Evolutionary conservation across 148 eudicot genomes (phyloP).

Genomic region (Pharnaceum exiguum): DNA sequence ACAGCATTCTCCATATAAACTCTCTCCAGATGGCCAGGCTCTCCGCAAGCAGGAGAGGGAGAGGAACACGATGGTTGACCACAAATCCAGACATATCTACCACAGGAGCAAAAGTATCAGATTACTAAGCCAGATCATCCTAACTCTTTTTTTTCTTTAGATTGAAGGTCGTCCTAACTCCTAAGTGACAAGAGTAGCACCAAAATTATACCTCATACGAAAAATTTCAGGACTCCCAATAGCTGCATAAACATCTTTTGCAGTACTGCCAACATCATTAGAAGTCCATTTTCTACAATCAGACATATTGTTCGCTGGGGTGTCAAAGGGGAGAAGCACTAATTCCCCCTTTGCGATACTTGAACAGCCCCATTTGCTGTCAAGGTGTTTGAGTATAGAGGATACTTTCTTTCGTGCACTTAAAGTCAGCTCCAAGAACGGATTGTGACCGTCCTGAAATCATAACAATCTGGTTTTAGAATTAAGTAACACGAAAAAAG

Average conservation of each 20-base stretch:
- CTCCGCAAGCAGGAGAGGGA: conserved; percentile 12
- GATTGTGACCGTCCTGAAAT: conserved; percentile 79
- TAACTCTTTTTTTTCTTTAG: too few relatives aligned
- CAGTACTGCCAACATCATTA: conserved; percentile 35
- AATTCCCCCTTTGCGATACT: conserved; percentile 56
- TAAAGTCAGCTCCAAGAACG: conserved; percentile 75
- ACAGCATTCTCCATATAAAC: conserved; percentile 11
- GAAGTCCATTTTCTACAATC: conserved; percentile 57
- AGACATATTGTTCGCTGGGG: conserved; percentile 23
- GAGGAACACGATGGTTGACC: conserved; percentile 21
- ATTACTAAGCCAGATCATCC: conserved; percentile 7
- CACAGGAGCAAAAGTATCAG: conserved; percentile 27
- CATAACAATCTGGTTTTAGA: conserved; percentile 1
- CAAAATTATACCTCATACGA: conserved; percentile 62
- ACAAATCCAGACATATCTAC: conserved; percentile 84
- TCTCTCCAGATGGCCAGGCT: conserved; percentile 23
- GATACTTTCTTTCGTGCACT: conserved; percentile 76
- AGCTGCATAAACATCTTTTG: conserved; percentile 62
- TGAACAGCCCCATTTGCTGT: conserved; percentile 75
- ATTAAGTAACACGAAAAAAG: too few relatives aligned
- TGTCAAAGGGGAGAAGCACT: conserved; percentile 58
- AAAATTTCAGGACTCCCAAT: conserved; percentile 58
- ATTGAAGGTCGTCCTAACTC: too few relatives aligned
- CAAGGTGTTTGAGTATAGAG: conserved; percentile 74
- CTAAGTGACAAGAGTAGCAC: not conserved